phyloP scores from a whole-genome alignment of 2,329 filamentous ascomycete species.

The Colletotrichum euphorbiae region DNA sequence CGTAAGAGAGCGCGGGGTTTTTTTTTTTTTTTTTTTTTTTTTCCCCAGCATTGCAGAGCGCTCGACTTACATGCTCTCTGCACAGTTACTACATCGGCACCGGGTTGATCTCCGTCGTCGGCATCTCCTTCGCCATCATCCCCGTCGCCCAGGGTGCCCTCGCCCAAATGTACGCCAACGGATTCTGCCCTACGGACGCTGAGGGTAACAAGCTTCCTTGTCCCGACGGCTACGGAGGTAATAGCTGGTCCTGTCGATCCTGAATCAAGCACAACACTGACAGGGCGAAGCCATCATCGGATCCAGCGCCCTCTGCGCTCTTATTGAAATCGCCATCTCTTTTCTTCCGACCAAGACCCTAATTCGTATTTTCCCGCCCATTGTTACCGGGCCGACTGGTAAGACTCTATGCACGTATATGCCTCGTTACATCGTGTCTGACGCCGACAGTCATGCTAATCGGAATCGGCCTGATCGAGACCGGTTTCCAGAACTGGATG shows the following conservation, averaged over 20 bases:
- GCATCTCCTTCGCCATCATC: conserved; percentile 82
- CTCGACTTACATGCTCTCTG: conserved; percentile 11
- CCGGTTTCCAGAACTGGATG: conserved; percentile 82
- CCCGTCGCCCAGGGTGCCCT: conserved; percentile 79
- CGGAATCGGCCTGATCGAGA: conserved; percentile 77
- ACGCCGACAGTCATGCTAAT: conserved; percentile 67
- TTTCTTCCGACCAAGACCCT: conserved; percentile 78
- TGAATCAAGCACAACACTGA: not conserved
- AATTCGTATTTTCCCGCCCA: conserved; percentile 80
- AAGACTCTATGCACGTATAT: conserved; percentile 48
- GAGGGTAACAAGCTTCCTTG: conserved; percentile 78
- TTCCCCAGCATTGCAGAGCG: no score
- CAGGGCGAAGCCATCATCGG: conserved; percentile 72
- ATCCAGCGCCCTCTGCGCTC: conserved; percentile 72
- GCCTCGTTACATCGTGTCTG: not conserved
- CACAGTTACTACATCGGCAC: conserved; percentile 80
- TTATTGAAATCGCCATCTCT: conserved; percentile 79
- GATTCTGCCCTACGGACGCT: conserved; percentile 70
- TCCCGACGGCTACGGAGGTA: conserved; percentile 77
- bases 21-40: no score
- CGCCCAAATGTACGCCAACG: conserved; percentile 81
- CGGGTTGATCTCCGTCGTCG: conserved; percentile 82
- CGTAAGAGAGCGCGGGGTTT: conserved; percentile 54
- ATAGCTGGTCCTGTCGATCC: not conserved
- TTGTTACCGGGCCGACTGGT: conserved; percentile 77